Evolutionary conservation across 495 filamentous ascomycete species (phyloP).

Genomic region (Aspergillus egyptiacus): DNA sequence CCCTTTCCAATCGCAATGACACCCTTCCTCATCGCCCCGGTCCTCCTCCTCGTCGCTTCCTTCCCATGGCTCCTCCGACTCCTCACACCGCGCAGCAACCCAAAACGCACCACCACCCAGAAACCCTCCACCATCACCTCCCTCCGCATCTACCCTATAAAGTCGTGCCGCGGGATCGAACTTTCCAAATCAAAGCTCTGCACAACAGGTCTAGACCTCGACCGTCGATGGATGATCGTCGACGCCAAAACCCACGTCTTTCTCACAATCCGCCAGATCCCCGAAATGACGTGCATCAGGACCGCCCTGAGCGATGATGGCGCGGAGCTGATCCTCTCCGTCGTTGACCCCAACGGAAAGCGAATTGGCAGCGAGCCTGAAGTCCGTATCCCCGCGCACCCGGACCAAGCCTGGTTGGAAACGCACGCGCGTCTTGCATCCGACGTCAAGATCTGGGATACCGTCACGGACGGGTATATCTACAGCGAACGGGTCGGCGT

Average conservation of each 20-base stretch:
- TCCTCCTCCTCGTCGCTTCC: not conserved
- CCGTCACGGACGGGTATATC: constrained; percentile 36
- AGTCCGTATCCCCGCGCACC: constrained; percentile 26
- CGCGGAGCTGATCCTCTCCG: constrained; percentile 20
- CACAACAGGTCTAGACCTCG: constrained; percentile 70
- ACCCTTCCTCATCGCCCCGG: not conserved
- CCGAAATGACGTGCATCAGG: constrained; percentile 39
- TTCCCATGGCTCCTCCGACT: not conserved
- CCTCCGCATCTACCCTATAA: constrained; percentile 81
- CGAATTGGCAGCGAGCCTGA: not conserved
- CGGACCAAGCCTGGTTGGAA: constrained; percentile 27
- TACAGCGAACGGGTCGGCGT: constrained; percentile 23
- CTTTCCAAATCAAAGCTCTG: constrained; percentile 58
- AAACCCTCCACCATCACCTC: constrained; percentile 29
- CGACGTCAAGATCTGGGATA: constrained; percentile 37
- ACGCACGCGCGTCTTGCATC: constrained; percentile 25
- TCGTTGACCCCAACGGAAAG: constrained; percentile 8
- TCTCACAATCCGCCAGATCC: constrained; percentile 40
- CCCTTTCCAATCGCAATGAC: not conserved
- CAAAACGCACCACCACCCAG: no score
- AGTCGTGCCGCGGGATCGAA: constrained; percentile 79
- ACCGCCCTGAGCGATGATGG: constrained; percentile 28
- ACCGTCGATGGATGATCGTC: constrained; percentile 55
- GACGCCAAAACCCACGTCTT: constrained; percentile 33
- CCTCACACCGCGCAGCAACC: no score